phyloP scores from a whole-genome alignment of 2,329 filamentous ascomycete species.

The Neoarthrinium moseri region DNA sequence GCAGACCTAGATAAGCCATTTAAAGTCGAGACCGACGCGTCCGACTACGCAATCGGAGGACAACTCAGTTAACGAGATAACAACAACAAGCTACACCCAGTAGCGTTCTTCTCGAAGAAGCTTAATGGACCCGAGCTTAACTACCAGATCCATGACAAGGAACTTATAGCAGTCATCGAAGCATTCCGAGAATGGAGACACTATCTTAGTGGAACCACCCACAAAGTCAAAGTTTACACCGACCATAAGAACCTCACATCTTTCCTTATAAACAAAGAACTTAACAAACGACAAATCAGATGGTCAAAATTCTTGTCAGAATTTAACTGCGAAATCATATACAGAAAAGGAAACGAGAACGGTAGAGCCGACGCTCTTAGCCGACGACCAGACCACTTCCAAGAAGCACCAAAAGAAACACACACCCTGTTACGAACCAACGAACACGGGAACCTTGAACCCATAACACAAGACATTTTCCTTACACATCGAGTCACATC shows the following conservation, averaged over 20 bases:
- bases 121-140: constrained; percentile 18
- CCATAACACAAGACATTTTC: no score
- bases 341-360: constrained; percentile 4
- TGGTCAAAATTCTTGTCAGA: constrained; percentile 19
- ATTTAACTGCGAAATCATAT: constrained; percentile 20
- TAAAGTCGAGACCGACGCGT: constrained; percentile 22
- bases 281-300: constrained; percentile 20
- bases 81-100: constrained; percentile 7
- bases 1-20: constrained; percentile 8
- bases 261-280: constrained; percentile 22
- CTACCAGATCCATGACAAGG: constrained; percentile 34
- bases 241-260: constrained; percentile 23
- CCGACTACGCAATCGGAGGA: constrained; percentile 12
- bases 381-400: background rate
- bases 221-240: background rate
- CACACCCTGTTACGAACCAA: no score
- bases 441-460: no score
- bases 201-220: constrained; percentile 16
- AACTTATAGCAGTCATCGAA: constrained; percentile 31
- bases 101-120: constrained; percentile 17
- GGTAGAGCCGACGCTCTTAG: background rate
- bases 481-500: no score
- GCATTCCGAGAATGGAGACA: constrained; percentile 19
- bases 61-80: background rate
- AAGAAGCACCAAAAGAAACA: no score